Evolutionary conservation across 805 yeast genomes (phyloP), one percentile per base, ranked within the genome.

Genomic region (Hanseniaspora nectarophila): DNA sequence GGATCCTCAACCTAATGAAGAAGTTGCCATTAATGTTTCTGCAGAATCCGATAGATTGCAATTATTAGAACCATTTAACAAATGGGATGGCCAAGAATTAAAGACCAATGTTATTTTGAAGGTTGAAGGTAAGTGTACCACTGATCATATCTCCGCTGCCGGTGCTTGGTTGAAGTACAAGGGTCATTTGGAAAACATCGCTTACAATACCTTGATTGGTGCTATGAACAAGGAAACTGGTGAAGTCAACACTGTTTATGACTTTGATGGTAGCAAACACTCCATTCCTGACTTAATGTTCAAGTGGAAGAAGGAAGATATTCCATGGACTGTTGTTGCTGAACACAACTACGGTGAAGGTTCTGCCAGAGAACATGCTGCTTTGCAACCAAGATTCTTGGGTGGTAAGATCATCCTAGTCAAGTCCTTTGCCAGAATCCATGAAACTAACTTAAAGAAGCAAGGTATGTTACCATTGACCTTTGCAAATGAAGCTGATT

Each of bases 321-420:
- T 84, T 60, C 92, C 94, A 20, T 90, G 98, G 98, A 76, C 80
- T 58, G 97, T 92, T 43, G 83, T 92, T 57, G 97, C 97, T 51
- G 98, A 92, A 68, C 95, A 92, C 66, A 90, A 90, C 70, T 92
- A 90, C 64, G 98, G 98, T 70, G 98, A 90, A 73, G 98, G 98
- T 61, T 89, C 97, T 46, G 97, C 98, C 31, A 85, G 98, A 77
- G 98, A 90, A 68, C 98, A 90, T 63, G 98, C 98, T 43, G 97
- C 97, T 15, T 74, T 92, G 59, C 86, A 92, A 32, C 98, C 97
- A 53, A 78, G 94, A 69, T 92, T 85, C 73, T 75, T 92, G 43
- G 97, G 97, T 55, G 97, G 98, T 57, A 70, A 81, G 54, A 78
- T 88, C 57, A 83, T 90, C 56, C 72, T 90, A 56, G 95, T 86